Conservation (phyloP, 805 yeast species). For the Metschnikowia peoriensis region DNA sequence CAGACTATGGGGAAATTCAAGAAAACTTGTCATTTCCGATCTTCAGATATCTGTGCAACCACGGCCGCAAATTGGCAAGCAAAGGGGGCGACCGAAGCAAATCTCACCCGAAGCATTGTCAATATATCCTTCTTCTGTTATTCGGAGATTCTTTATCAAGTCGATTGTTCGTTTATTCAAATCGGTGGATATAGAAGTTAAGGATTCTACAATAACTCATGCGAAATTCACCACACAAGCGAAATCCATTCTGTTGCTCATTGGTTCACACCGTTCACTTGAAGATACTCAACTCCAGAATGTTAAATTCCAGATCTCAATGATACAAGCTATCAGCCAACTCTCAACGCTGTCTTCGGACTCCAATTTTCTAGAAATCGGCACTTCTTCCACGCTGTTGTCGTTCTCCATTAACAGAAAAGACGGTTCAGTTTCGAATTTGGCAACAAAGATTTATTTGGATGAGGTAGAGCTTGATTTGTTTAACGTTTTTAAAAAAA, state of each 20-base stretch:
- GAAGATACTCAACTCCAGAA: neutral
- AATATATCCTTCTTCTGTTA: slow-evolving; percentile 9
- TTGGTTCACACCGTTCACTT: neutral
- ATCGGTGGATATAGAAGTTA: slow-evolving; percentile 10
- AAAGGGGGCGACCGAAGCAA: neutral
- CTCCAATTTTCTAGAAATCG: slow-evolving; percentile 1
- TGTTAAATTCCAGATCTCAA: neutral
- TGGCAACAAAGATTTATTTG: slow-evolving; percentile 8
- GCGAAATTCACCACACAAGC: neutral
- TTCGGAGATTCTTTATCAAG: neutral
- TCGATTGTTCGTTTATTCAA: neutral
- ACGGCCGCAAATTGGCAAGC: neutral
- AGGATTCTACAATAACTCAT: neutral
- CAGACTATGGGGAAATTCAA: slow-evolving; percentile 39
- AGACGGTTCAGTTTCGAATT: slow-evolving; percentile 10
- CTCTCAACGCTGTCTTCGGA: neutral
- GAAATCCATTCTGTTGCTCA: slow-evolving; percentile 5
- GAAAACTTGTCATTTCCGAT: slow-evolving; percentile 31
- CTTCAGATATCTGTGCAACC: slow-evolving; percentile 9
- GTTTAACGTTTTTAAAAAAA: slow-evolving; percentile 5
- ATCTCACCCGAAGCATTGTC: slow-evolving; percentile 6
- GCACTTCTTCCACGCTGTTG: slow-evolving; percentile 9
- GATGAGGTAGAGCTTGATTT: slow-evolving; percentile 12
- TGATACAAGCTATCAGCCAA: neutral
- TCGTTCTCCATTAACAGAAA: slow-evolving; percentile 4